Evolutionary conservation across 2,329 filamentous ascomycete species (phyloP).

Genomic region (Exophiala sideris): DNA sequence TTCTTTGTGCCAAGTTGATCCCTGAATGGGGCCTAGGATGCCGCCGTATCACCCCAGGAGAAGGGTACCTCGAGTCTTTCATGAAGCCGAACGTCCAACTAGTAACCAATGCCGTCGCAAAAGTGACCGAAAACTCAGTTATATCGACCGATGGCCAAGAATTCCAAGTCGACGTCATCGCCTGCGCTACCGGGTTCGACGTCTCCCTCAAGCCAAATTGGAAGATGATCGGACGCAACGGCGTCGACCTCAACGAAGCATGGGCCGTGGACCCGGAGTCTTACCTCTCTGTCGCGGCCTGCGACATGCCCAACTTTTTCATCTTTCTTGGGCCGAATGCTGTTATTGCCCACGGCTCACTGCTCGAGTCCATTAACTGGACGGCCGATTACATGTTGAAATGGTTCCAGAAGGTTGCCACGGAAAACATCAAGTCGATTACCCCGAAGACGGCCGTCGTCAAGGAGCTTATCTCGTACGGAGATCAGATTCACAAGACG

Average conservation of each 20-base stretch:
- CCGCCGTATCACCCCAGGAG: constrained; percentile 18
- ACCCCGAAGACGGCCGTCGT: constrained; percentile 30
- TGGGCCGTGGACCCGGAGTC: constrained; percentile 37
- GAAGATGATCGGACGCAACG: constrained; percentile 37
- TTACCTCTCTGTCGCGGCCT: constrained; percentile 29
- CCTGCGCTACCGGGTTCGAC: constrained; percentile 30
- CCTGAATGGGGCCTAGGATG: constrained; percentile 29
- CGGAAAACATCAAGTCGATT: constrained; percentile 34
- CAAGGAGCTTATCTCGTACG: constrained; percentile 34
- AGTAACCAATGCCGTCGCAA: constrained; percentile 29
- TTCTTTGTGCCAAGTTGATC: constrained; percentile 29
- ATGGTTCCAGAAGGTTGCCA: constrained; percentile 33
- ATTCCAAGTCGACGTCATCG: constrained; percentile 31
- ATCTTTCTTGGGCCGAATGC: constrained; percentile 31
- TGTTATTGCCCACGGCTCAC: constrained; percentile 31
- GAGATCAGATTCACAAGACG: constrained; percentile 33
- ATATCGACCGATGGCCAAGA: constrained; percentile 24
- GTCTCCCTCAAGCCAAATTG: constrained; percentile 42
- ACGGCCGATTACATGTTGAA: constrained; percentile 32
- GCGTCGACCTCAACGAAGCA: constrained; percentile 40
- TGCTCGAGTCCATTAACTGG: constrained; percentile 29
- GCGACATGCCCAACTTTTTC: constrained; percentile 35
- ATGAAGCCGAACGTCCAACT: constrained; percentile 33
- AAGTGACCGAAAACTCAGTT: constrained; percentile 31
- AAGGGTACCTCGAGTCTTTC: constrained; percentile 30